A percentile compares a stretch with the other conserved stretches of the same genome.
phyloP scores from a whole-genome alignment of 2,329 filamentous ascomycete species.

The Fusarium sp. region DNA sequence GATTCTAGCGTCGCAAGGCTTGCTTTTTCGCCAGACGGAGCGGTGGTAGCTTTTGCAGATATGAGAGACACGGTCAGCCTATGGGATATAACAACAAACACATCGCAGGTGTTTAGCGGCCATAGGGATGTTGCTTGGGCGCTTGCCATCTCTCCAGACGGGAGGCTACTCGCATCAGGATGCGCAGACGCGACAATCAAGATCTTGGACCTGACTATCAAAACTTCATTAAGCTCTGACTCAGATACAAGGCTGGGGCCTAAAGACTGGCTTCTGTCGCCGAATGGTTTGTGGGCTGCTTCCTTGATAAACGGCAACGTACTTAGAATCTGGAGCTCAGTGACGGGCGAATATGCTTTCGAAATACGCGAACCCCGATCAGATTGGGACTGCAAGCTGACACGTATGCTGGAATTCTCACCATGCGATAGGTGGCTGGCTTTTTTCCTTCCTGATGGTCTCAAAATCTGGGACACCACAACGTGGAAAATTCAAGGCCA shows the following conservation, averaged over 20 bases:
- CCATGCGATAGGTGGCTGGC: not conserved
- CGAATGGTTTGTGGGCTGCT: not conserved
- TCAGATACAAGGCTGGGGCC: fast-evolving
- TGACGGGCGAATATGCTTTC: not conserved
- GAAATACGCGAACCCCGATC: too few relatives aligned
- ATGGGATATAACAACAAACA: not conserved
- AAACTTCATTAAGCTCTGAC: too few relatives aligned
- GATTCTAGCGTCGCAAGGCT: not conserved
- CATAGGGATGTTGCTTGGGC: too few relatives aligned
- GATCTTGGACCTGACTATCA: not conserved
- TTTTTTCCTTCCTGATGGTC: too few relatives aligned
- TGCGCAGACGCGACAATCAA: not conserved
- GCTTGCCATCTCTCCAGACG: not conserved
- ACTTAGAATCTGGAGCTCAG: not conserved
- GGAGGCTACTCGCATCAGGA: not conserved
- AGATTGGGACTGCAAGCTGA: not conserved
- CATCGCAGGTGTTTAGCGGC: not conserved
- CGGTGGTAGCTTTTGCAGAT: not conserved
- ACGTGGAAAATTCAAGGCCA: not conserved
- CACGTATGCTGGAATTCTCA: not conserved
- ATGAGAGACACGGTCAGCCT: not conserved
- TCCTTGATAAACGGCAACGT: fast-evolving
- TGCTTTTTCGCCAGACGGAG: not conserved
- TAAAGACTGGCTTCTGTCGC: not conserved
- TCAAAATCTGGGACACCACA: not conserved